phyloP scores from a whole-genome alignment of 306 rosid species.

The Cicer cuneatum region DNA sequence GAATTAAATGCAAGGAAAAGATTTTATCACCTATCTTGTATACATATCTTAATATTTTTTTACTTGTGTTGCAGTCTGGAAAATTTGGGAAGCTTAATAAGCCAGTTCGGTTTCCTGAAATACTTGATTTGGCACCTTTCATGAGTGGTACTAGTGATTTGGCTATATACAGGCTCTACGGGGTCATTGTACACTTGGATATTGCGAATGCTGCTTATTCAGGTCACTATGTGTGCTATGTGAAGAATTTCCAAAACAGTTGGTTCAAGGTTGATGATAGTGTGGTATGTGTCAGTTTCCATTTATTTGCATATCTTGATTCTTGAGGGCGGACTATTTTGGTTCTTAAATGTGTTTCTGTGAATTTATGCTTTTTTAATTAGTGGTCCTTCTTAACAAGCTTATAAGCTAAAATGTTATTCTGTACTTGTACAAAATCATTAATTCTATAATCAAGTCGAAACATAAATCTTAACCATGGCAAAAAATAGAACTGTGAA shows the following conservation, averaged over 20 bases:
- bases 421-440: neutral
- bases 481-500: neutral
- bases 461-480: neutral
- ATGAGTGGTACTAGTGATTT: constrained; percentile 88
- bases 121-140: constrained; percentile 84
- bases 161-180: constrained; percentile 79
- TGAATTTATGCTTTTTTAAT: constrained; percentile 22
- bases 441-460: neutral
- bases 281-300: constrained; percentile 58
- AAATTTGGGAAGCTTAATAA: constrained; percentile 92
- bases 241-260: constrained; percentile 76
- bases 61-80: constrained; percentile 65
- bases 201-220: constrained; percentile 80
- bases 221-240: constrained; percentile 94
- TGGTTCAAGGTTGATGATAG: constrained; percentile 97
- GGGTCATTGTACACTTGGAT: constrained; percentile 89
- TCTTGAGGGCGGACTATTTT: neutral
- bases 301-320: constrained; percentile 30
- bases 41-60: constrained; percentile 22
- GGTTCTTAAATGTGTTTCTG: constrained; percentile 1
- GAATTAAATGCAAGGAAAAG: constrained; percentile 9
- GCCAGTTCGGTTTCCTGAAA: constrained; percentile 79
- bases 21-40: constrained; percentile 10
- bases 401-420: neutral
- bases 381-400: constrained; percentile 12